These are phyloP conservation scores for Hibiscus mutabilis DNA, from an alignment of 345 rosid species.

Conservation along the genomic window DNA sequence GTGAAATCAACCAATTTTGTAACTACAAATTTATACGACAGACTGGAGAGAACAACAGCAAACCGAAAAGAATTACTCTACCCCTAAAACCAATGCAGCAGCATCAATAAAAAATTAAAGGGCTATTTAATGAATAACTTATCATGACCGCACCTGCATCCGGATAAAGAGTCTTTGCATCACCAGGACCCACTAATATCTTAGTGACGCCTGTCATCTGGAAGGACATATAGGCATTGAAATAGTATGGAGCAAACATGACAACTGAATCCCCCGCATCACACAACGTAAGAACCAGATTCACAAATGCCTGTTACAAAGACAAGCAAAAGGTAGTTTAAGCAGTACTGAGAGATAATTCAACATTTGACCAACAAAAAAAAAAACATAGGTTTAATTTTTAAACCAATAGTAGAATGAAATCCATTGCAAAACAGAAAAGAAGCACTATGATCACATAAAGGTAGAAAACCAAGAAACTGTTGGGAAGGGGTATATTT, in stretches of 20 bases:
- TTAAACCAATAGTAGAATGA: conserved; percentile 1
- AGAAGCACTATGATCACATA: no score
- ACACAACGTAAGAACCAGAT: conserved; percentile 75
- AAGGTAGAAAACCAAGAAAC: no score
- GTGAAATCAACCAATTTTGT: not conserved
- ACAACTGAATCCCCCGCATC: conserved; percentile 87
- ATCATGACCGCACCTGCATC: conserved; percentile 60
- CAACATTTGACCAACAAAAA: conserved; percentile 3
- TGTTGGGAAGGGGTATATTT: no score
- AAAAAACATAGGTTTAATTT: not conserved
- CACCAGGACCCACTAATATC: conserved; percentile 77
- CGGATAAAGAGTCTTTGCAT: conserved; percentile 66
- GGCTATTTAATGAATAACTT: conserved; percentile 3
- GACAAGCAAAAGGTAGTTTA: conserved; percentile 6
- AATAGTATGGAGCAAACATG: conserved; percentile 97
- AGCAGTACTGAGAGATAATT: not conserved
- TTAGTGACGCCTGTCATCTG: conserved; percentile 95
- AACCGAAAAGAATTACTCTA: not conserved
- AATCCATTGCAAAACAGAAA: not conserved
- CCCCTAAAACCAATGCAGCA: not conserved
- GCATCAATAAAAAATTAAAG: not conserved
- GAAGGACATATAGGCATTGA: conserved; percentile 95
- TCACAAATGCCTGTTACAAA: conserved; percentile 77
- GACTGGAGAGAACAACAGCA: not conserved
- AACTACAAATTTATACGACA: not conserved